phyloP scores from a whole-genome alignment of 495 filamentous ascomycete genomes.

The Xylaria longipes region DNA sequence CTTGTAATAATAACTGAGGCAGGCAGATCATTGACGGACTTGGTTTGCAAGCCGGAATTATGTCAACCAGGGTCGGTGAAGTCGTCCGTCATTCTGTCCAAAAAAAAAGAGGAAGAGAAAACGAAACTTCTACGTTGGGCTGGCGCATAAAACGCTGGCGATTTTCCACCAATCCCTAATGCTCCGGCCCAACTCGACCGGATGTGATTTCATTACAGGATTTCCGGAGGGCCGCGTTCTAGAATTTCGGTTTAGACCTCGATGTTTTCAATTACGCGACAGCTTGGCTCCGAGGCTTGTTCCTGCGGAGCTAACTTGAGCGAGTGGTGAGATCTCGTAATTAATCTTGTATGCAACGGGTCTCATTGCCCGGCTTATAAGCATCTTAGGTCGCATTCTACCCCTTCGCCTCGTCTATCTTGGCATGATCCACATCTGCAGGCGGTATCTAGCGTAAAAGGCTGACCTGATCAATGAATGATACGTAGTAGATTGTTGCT shows the following conservation, averaged over 20 bases:
- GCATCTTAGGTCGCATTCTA: background rate
- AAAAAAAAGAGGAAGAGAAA: background rate
- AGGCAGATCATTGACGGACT: conserved; percentile 4
- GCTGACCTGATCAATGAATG: background rate
- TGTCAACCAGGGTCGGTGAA: conserved; percentile 1
- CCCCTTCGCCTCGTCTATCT: background rate
- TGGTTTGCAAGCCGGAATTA: background rate
- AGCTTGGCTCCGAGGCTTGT: background rate
- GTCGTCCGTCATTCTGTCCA: background rate
- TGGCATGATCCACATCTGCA: background rate
- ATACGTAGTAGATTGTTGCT: background rate
- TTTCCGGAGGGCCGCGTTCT: background rate
- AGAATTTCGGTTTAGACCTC: background rate
- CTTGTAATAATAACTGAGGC: background rate
- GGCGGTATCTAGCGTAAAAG: background rate
- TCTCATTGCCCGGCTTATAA: background rate
- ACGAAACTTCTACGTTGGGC: background rate
- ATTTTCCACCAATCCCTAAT: conserved; percentile 26
- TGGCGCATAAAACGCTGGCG: background rate
- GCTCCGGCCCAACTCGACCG: background rate
- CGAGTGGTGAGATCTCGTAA: background rate
- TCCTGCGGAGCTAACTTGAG: background rate
- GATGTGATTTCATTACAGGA: background rate
- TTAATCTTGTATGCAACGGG: background rate
- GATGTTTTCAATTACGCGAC: background rate